Conservation (phyloP, 192 early-diverging fungal genomes). For the Backusella tuberculispora region DNA sequence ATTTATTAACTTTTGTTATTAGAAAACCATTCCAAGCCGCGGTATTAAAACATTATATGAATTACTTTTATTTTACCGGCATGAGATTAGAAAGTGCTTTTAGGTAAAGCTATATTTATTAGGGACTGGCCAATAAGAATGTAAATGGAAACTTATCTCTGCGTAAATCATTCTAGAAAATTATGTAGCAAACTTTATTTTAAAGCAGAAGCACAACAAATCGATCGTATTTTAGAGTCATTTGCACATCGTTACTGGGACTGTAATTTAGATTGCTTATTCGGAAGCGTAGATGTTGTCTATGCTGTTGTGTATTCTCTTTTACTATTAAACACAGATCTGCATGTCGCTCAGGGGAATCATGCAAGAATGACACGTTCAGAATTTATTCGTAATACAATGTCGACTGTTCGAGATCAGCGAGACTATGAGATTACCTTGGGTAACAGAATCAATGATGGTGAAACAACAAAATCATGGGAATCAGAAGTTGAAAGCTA, state of each 20-base stretch:
- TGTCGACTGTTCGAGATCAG: slow-evolving; percentile 50
- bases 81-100: slow-evolving; percentile 81
- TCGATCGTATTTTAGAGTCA: slow-evolving; percentile 85
- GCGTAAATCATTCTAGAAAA: slow-evolving; percentile 32
- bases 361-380: slow-evolving; percentile 74
- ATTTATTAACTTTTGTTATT: background rate
- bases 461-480: slow-evolving; percentile 22
- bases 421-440: slow-evolving; percentile 13
- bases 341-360: slow-evolving; percentile 81
- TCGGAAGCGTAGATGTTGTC: slow-evolving; percentile 69
- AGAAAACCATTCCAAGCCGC: slow-evolving; percentile 55
- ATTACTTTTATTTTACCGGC: slow-evolving; percentile 72
- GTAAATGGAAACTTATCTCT: too few relatives aligned
- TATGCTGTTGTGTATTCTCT: slow-evolving; percentile 87
- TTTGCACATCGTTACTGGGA: slow-evolving; percentile 82
- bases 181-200: slow-evolving; percentile 81
- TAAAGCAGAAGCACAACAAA: slow-evolving; percentile 91
- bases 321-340: slow-evolving; percentile 91
- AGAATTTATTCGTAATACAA: slow-evolving; percentile 75
- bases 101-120: slow-evolving; percentile 40
- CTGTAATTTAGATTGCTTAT: slow-evolving; percentile 73
- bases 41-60: slow-evolving; percentile 73
- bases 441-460: slow-evolving; percentile 1
- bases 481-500: slow-evolving; percentile 28
- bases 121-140: background rate